These are phyloP conservation scores for Fremontodendron californicum DNA, from an alignment of 345 rosid genomes.

Conservation along the genomic window DNA sequence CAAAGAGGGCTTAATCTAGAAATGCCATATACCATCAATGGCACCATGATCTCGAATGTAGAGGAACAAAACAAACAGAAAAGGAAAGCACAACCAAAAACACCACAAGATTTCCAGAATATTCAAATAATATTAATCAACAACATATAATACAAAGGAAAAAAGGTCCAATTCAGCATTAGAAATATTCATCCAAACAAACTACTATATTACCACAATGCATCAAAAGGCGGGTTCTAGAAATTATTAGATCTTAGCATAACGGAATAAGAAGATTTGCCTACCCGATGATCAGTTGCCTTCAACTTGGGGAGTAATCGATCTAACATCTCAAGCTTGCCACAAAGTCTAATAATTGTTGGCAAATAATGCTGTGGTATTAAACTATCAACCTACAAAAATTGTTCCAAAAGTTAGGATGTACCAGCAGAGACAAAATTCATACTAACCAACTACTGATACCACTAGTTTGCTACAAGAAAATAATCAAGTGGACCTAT, in stretches of 20 bases:
- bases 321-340: conserved; percentile 98
- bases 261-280: conserved; percentile 5
- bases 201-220: neutral
- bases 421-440: conserved; percentile 1
- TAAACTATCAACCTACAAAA: conserved; percentile 60
- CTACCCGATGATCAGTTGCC: conserved; percentile 94
- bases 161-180: neutral
- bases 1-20: neutral
- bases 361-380: conserved; percentile 85
- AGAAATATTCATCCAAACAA: neutral
- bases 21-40: neutral
- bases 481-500: neutral
- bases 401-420: conserved; percentile 2
- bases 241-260: neutral
- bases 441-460: neutral
- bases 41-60: neutral
- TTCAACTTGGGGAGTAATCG: conserved; percentile 80
- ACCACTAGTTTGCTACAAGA: neutral
- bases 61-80: neutral
- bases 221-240: neutral
- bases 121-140: neutral
- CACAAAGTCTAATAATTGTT: conserved; percentile 72
- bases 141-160: neutral
- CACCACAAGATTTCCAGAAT: neutral
- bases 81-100: neutral